phyloP scores from a whole-genome alignment of 768 basidiomycete species.

The Russula griseocarnosa region DNA sequence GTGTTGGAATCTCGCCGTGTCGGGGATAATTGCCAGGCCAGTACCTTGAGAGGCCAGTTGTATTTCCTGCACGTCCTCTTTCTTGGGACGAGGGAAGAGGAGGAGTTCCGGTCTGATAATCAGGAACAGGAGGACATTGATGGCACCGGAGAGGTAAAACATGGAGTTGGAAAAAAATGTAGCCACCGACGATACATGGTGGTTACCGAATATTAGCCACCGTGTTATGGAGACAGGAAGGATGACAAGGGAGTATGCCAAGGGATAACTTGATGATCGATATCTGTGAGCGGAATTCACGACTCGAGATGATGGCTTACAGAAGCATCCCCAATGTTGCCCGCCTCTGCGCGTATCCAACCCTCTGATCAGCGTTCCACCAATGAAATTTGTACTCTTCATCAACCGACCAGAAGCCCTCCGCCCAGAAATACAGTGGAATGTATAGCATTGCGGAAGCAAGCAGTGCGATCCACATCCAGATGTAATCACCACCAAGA shows the following conservation, averaged over 20 bases:
- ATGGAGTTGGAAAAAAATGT: constrained; percentile 33
- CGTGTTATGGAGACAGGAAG: neutral
- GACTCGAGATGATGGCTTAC: constrained; percentile 26
- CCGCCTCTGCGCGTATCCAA: constrained; percentile 11
- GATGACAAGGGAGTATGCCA: neutral
- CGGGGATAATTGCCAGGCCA: neutral
- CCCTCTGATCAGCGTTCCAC: constrained; percentile 11
- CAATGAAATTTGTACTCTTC: constrained; percentile 36
- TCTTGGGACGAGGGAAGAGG: too few relatives aligned
- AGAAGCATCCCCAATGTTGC: constrained; percentile 30
- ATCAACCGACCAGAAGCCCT: constrained; percentile 27
- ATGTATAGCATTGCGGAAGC: too few relatives aligned
- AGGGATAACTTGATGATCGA: neutral
- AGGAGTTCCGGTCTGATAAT: too few relatives aligned
- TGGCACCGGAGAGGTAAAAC: neutral
- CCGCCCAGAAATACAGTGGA: too few relatives aligned
- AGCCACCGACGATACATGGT: constrained; percentile 37
- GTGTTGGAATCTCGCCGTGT: neutral
- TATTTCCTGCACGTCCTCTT: too few relatives aligned
- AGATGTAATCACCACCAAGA: too few relatives aligned
- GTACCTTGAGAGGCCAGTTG: too few relatives aligned
- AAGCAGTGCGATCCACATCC: too few relatives aligned
- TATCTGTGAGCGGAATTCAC: neutral
- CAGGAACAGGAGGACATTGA: too few relatives aligned
- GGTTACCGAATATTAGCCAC: neutral